A percentile compares a stretch with the other conserved stretches of the same genome.
Conservation (phyloP, 2,329 filamentous ascomycete genomes). For the Amauroascus verrucosus region DNA sequence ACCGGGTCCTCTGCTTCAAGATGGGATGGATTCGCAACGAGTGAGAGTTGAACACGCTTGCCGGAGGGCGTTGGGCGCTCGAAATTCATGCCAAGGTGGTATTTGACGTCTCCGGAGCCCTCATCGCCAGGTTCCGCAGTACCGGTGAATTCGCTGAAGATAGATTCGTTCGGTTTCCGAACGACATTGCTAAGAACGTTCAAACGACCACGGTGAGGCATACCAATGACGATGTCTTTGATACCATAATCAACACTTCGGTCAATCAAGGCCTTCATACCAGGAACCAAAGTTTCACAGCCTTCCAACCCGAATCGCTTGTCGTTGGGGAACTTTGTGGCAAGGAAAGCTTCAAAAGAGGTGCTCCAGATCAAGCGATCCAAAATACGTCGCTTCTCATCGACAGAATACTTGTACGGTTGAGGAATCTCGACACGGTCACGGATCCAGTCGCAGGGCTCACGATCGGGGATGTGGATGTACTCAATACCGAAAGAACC, state of each 20-base stretch:
- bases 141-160: conserved; percentile 96
- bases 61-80: conserved; percentile 95
- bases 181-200: conserved; percentile 98
- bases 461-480: conserved; percentile 95
- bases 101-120: conserved; percentile 97
- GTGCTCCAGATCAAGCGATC: conserved; percentile 98
- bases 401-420: conserved; percentile 94
- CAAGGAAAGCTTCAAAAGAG: conserved; percentile 89
- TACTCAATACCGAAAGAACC: conserved; percentile 97
- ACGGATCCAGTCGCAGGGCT: conserved; percentile 96
- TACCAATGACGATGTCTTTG: conserved; percentile 98
- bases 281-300: conserved; percentile 90
- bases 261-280: conserved; percentile 98
- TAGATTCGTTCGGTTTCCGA: conserved; percentile 97
- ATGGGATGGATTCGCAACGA: conserved; percentile 97
- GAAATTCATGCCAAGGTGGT: conserved; percentile 99
- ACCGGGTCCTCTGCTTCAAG: conserved; percentile 97
- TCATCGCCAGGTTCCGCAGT: conserved; percentile 80
- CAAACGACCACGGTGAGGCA: conserved; percentile 96
- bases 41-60: conserved; percentile 96
- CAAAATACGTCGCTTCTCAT: conserved; percentile 95
- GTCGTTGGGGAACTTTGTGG: conserved; percentile 98
- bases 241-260: conserved; percentile 96
- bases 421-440: conserved; percentile 87
- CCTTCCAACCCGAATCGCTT: conserved; percentile 98